Percentiles rank a stretch among this genome's conserved stretches.
phyloP scores from a whole-genome alignment of 441 rosid genomes.

The Bocquillonia castaneifolia region DNA sequence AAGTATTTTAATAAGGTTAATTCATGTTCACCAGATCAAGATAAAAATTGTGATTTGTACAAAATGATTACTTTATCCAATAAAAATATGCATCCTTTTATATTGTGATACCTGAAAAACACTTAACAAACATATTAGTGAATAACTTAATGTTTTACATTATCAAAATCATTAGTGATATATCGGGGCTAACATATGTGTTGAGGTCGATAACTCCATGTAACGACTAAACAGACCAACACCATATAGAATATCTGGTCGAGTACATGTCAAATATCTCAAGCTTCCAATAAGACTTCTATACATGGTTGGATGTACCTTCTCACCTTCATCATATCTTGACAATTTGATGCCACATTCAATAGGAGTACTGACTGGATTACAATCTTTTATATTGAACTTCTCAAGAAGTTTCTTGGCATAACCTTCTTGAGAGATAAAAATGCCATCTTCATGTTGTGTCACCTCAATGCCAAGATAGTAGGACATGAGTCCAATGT shows the following conservation, averaged over 20 bases:
- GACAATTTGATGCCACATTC: background rate
- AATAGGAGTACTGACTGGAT: background rate
- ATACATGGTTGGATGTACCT: background rate
- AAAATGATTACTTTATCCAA: too few relatives aligned
- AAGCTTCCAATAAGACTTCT: background rate
- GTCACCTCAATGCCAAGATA: background rate
- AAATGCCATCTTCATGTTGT: background rate
- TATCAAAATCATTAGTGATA: too few relatives aligned
- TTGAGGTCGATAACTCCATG: background rate
- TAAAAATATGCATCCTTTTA: too few relatives aligned
- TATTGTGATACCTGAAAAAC: too few relatives aligned
- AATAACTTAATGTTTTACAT: too few relatives aligned
- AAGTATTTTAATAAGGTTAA: too few relatives aligned
- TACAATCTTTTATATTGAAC: background rate
- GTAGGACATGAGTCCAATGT: background rate
- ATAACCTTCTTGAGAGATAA: background rate
- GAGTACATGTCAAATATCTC: background rate
- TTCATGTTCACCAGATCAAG: too few relatives aligned
- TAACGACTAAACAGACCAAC: background rate
- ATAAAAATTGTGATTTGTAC: too few relatives aligned
- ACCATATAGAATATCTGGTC: background rate
- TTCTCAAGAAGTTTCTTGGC: background rate
- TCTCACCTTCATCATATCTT: background rate
- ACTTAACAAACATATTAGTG: too few relatives aligned
- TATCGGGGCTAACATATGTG: too few relatives aligned